Evolutionary conservation across 108 stramenopile genomes (phyloP).

Genomic region (Seminavis robusta): DNA sequence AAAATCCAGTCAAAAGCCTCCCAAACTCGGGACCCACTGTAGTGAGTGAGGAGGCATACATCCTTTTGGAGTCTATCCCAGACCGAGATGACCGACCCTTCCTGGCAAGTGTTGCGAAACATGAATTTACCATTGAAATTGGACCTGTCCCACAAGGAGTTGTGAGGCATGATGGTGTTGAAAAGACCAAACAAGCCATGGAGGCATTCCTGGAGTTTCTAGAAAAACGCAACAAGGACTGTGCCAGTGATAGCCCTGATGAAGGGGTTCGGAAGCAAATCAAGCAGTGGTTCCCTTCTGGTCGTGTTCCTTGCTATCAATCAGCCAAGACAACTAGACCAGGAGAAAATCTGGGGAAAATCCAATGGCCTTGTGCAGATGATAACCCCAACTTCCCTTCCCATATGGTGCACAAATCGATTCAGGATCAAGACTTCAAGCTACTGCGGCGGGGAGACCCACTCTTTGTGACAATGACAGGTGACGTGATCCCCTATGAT

Average conservation of each 20-base stretch:
- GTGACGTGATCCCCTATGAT: slow-evolving; percentile 60
- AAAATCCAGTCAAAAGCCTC: too few species aligned
- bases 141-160: slow-evolving; percentile 83
- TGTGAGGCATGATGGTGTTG: slow-evolving; percentile 73
- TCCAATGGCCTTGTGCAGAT: slow-evolving; percentile 60
- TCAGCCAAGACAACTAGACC: slow-evolving; percentile 60
- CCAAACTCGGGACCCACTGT: too few species aligned
- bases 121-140: slow-evolving; percentile 81
- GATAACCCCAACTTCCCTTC: slow-evolving; percentile 67
- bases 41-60: slow-evolving; percentile 28
- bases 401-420: slow-evolving; percentile 55
- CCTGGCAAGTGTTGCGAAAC: slow-evolving; percentile 55
- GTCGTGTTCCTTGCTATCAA: slow-evolving; percentile 66
- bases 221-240: slow-evolving; percentile 28
- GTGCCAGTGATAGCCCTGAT: too few species aligned
- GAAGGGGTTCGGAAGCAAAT: too few species aligned
- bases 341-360: slow-evolving; percentile 72
- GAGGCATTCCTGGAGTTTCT: slow-evolving; percentile 64
- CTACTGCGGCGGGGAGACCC: slow-evolving; percentile 61
- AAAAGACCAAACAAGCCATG: slow-evolving; percentile 62
- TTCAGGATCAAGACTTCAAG: slow-evolving; percentile 74
- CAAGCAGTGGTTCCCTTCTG: slow-evolving; percentile 28
- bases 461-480: slow-evolving; percentile 65
- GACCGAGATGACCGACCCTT: slow-evolving; percentile 56
- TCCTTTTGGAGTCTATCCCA: slow-evolving; percentile 60